These are phyloP conservation scores for Sugiyamaella floridensis DNA, from an alignment of 805 yeast genomes.

Conservation along the genomic window DNA sequence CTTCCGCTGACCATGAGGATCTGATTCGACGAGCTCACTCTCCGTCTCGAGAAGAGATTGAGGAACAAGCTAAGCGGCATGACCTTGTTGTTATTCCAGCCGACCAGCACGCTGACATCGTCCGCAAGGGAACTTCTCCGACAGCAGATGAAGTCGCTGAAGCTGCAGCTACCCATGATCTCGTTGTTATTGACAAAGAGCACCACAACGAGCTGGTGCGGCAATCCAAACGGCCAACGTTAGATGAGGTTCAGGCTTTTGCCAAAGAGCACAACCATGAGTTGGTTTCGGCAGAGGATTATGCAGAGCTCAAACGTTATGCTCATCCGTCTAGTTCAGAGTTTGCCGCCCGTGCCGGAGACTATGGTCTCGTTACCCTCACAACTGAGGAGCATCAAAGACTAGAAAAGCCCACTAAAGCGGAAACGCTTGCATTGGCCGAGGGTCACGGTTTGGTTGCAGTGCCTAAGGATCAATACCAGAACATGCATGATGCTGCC, in stretches of 20 bases:
- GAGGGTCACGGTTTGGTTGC: slow-evolving; percentile 20
- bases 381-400: slow-evolving; percentile 14
- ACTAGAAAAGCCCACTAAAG: slow-evolving; percentile 10
- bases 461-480: slow-evolving; percentile 21
- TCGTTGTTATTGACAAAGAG: slow-evolving; percentile 28
- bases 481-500: slow-evolving; percentile 22
- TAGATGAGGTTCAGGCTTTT: slow-evolving; percentile 12
- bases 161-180: slow-evolving; percentile 27
- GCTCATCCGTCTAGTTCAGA: slow-evolving; percentile 14
- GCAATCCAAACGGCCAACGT: slow-evolving; percentile 10
- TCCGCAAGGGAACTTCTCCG: slow-evolving; percentile 11
- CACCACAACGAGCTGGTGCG: slow-evolving; percentile 22
- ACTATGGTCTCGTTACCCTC: slow-evolving; percentile 25
- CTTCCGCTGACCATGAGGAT: slow-evolving; percentile 19
- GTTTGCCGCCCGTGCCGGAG: slow-evolving; percentile 8
- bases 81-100: slow-evolving; percentile 29
- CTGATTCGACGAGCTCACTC: slow-evolving; percentile 21
- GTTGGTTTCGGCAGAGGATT: slow-evolving; percentile 8
- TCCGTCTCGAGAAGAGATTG: slow-evolving; percentile 27
- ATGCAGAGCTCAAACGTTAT: slow-evolving; percentile 19
- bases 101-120: slow-evolving; percentile 27
- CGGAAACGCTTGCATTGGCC: slow-evolving; percentile 14
- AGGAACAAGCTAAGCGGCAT: slow-evolving; percentile 26
- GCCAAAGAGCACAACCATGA: slow-evolving; percentile 17
- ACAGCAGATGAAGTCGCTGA: slow-evolving; percentile 21